phyloP scores from a whole-genome alignment of 495 filamentous ascomycete species.

The Podospora pseudoanserina region DNA sequence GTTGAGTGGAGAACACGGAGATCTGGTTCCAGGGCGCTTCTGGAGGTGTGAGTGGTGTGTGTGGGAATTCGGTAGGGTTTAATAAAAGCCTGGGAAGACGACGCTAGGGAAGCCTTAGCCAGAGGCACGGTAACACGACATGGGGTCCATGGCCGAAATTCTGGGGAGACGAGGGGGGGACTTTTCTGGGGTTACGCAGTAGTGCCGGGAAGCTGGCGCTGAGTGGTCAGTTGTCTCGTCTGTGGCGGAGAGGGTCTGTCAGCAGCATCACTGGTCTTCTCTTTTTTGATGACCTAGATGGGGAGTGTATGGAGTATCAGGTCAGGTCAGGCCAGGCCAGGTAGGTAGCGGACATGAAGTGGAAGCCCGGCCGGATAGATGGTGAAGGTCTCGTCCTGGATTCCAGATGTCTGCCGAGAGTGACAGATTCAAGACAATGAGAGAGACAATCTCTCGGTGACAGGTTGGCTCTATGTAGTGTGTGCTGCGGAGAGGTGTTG shows the following conservation, averaged over 20 bases:
- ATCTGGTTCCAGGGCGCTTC: constrained; percentile 21
- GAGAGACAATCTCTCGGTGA: constrained; percentile 5
- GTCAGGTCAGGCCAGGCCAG: not conserved
- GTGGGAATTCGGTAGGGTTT: constrained; percentile 7
- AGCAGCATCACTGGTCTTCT: not conserved
- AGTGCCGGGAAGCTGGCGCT: constrained; percentile 10
- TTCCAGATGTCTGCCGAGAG: not conserved
- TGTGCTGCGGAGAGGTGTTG: too few relatives aligned
- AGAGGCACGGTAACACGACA: constrained; percentile 25
- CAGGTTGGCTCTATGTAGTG: not conserved
- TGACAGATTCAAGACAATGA: not conserved
- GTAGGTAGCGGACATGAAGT: not conserved
- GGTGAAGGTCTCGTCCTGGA: not conserved
- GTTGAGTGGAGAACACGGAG: constrained; percentile 28
- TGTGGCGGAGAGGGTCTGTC: not conserved
- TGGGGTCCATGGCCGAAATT: constrained; percentile 21
- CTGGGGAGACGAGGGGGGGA: constrained; percentile 18
- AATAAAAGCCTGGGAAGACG: constrained; percentile 10
- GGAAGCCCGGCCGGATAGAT: not conserved
- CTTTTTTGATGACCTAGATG: too few relatives aligned
- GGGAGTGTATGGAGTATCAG: too few relatives aligned
- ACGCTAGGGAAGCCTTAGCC: constrained; percentile 13
- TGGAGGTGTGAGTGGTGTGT: not conserved
- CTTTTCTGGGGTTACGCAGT: constrained; percentile 13
- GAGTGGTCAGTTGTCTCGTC: constrained; percentile 11